A percentile compares a stretch with the other conserved stretches of the same genome.
These are phyloP conservation scores for Colletotrichum spinosum DNA, from an alignment of 2,329 filamentous ascomycete genomes.

Conservation along the genomic window DNA sequence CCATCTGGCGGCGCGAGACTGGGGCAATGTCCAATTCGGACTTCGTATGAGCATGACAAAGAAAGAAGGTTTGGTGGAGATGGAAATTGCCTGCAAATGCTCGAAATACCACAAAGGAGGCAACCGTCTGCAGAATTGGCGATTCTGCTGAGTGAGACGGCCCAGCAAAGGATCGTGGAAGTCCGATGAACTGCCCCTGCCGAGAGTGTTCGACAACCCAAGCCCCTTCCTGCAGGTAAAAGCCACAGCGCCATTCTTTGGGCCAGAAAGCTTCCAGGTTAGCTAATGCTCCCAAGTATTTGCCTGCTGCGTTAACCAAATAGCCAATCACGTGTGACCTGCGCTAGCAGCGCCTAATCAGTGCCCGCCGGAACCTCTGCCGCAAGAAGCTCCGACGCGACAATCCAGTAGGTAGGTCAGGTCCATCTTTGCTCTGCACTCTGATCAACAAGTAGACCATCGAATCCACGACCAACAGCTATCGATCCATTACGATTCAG, in stretches of 20 bases:
- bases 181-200: constrained; percentile 22
- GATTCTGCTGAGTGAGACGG: constrained; percentile 22
- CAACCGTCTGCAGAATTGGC: neutral
- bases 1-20: neutral
- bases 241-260: neutral
- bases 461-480: constrained; percentile 15
- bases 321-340: constrained; percentile 19
- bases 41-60: constrained; percentile 30
- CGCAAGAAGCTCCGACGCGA: constrained; percentile 24
- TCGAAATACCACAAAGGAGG: neutral
- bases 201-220: neutral
- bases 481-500: constrained; percentile 2
- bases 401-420: neutral
- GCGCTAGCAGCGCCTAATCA: constrained; percentile 1
- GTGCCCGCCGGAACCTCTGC: constrained; percentile 11
- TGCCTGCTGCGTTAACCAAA: neutral
- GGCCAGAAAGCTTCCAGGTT: constrained; percentile 1
- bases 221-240: constrained; percentile 15
- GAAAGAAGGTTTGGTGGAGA: constrained; percentile 1
- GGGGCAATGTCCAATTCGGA: constrained; percentile 4
- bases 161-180: constrained; percentile 8
- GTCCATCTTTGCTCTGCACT: no score
- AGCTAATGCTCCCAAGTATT: neutral
- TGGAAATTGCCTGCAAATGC: constrained; percentile 1
- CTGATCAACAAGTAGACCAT: constrained; percentile 1